Evolutionary conservation across 140 eudicot species (phyloP), one percentile per base, ranked within the genome.

Genomic region (Stevia rebaudiana): DNA sequence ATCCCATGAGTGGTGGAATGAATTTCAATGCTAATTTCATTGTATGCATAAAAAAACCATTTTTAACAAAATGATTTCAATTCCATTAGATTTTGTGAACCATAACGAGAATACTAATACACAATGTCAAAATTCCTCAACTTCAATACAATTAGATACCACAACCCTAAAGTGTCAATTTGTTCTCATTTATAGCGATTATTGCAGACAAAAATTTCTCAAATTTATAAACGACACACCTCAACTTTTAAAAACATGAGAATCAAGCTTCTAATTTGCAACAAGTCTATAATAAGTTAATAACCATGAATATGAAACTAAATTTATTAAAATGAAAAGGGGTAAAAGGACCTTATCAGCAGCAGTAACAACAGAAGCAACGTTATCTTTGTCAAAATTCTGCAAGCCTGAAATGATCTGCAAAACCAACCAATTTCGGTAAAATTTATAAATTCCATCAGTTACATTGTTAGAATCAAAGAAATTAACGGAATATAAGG

Each of bases 401-500:
- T 81, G 98, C 87, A 91, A 81, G 11, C 98, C 98, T 15, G 98
- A 68, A 18, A 91, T 91, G 1, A 91, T 87, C 98, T 91, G 88
- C 49, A 76, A 40, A 66, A 58, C 21, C 43, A 35, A 54, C 8
- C 21, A 31, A 51, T 15, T 56, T 56, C 6, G 63, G 17, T 63
- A 0, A 41, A 48, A 59, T 43, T 18, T 39, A 9, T 31, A 50
- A 17, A 59, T 8, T 43, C 4, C 11, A 37, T 48, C n/a, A 62
- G 13, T 19, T 1, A 28, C 39, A 18, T 22, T 10, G 12, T 17
- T 53, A 30, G 12, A 41, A 11, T 22, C 11, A 47, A 5, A 8
- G 4, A 28, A 61, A 64, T 4, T 16, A 30, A 40, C 46, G 15
- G 17, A 43, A 56, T 12, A 1, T 23, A 36, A 13, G 2, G 2